Evolutionary conservation across 2,329 filamentous ascomycete genomes (phyloP).

Genomic region (Cercospora nicotianae): DNA sequence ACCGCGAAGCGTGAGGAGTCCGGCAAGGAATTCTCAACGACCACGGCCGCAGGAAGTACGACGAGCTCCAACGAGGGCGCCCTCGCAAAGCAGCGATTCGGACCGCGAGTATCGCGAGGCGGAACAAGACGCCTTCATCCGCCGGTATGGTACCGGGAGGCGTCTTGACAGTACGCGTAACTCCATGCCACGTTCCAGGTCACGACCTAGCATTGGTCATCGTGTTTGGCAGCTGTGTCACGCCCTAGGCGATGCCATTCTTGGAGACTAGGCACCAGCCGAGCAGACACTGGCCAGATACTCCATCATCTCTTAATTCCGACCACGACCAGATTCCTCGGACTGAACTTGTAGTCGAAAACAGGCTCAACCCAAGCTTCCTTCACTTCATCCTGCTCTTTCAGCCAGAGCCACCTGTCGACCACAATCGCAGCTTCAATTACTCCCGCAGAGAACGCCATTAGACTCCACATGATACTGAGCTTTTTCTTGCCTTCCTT

Average conservation of each 20-base stretch:
- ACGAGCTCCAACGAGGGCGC: not conserved
- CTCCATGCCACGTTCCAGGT: not conserved
- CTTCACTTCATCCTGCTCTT: constrained; percentile 69
- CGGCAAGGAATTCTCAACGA: not conserved
- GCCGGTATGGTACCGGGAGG: not conserved
- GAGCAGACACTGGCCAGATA: not conserved
- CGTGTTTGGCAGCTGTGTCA: not conserved
- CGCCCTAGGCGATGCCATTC: constrained; percentile 1
- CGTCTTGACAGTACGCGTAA: not conserved
- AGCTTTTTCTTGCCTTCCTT: constrained; percentile 72
- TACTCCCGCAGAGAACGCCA: constrained; percentile 90
- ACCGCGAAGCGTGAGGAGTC: not conserved
- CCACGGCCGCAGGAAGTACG: not conserved
- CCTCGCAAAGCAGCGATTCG: not conserved
- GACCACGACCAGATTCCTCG: constrained; percentile 88
- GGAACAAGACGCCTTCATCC: constrained; percentile 1
- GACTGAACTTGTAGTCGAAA: constrained; percentile 83
- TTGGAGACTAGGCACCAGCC: not conserved
- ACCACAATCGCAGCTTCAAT: constrained; percentile 87
- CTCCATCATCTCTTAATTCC: constrained; percentile 66
- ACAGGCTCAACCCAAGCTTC: constrained; percentile 90
- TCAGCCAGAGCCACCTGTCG: constrained; percentile 85
- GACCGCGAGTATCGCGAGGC: not conserved
- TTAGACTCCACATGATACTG: constrained; percentile 85
- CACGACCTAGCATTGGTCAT: not conserved